A percentile compares a stretch with the other conserved stretches of the same genome.
Conservation (phyloP, 2,329 filamentous ascomycete species). For the Whalleya microplaca region DNA sequence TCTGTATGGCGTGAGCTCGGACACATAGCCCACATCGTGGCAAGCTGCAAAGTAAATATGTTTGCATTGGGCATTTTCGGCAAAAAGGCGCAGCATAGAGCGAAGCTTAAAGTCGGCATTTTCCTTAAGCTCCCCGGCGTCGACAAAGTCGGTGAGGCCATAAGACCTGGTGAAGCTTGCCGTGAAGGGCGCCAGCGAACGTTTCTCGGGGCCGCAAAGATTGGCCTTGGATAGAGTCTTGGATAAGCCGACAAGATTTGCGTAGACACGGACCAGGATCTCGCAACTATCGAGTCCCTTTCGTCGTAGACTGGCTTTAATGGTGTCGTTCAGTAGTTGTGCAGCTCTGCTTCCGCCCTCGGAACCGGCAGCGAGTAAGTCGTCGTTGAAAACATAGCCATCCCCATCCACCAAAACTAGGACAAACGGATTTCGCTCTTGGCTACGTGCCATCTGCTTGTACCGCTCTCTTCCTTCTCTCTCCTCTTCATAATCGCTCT, state of each 20-base stretch:
- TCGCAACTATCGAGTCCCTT: constrained; percentile 54
- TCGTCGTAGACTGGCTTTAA: constrained; percentile 52
- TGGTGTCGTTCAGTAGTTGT: constrained; percentile 53
- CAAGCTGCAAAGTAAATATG: constrained; percentile 68
- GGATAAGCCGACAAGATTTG: constrained; percentile 57
- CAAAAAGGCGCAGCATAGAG: constrained; percentile 52
- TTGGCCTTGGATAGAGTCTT: constrained; percentile 52
- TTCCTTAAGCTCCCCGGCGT: constrained; percentile 64
- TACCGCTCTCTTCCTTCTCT: constrained; percentile 57
- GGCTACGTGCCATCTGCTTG: constrained; percentile 53
- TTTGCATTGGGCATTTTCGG: constrained; percentile 63
- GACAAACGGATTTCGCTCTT: constrained; percentile 61
- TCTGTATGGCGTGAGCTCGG: constrained; percentile 56
- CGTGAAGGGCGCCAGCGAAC: constrained; percentile 58
- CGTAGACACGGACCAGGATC: constrained; percentile 59
- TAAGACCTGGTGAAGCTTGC: constrained; percentile 61
- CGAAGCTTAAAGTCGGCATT: constrained; percentile 64
- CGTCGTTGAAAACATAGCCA: constrained; percentile 60
- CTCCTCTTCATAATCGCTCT: constrained; percentile 61
- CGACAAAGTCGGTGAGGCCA: constrained; percentile 63
- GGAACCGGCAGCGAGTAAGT: constrained; percentile 49
- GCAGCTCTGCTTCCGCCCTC: constrained; percentile 62
- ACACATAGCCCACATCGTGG: constrained; percentile 62
- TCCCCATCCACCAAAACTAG: constrained; percentile 66
- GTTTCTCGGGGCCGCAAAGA: constrained; percentile 56